Percentiles rank a stretch among this genome's conserved stretches.
Conservation (phyloP, 2,329 filamentous ascomycete genomes). For the Sarocladium strictum region DNA sequence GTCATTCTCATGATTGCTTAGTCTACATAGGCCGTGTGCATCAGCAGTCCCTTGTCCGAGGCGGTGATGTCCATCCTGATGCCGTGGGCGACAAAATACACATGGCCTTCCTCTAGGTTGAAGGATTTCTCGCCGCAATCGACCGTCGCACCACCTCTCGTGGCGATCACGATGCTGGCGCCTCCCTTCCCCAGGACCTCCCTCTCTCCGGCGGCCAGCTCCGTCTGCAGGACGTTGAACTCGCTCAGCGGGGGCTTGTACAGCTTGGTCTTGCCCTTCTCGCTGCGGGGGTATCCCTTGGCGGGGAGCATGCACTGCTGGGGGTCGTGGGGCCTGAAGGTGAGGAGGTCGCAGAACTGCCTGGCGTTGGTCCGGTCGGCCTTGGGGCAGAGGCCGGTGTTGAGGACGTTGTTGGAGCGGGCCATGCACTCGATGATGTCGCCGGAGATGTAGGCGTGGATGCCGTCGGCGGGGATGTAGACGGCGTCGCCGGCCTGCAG, state of each 20-base stretch:
- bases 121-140: slow-evolving; percentile 16
- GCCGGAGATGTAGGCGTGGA: slow-evolving; percentile 67
- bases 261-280: slow-evolving; percentile 53
- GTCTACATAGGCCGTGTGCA: slow-evolving; percentile 17
- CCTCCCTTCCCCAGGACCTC: slow-evolving; percentile 34
- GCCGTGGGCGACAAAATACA: slow-evolving; percentile 19
- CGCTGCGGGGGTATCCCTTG: slow-evolving; percentile 42
- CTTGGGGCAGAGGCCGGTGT: slow-evolving; percentile 66
- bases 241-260: slow-evolving; percentile 65
- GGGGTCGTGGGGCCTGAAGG: slow-evolving; percentile 55
- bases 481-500: slow-evolving; percentile 61
- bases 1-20: background rate
- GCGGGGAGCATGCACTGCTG: slow-evolving; percentile 50
- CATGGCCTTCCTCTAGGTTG: slow-evolving; percentile 18
- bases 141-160: slow-evolving; percentile 16
- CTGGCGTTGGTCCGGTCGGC: slow-evolving; percentile 59
- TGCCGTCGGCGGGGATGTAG: slow-evolving; percentile 67
- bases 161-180: slow-evolving; percentile 16
- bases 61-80: slow-evolving; percentile 17
- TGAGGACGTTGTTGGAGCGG: slow-evolving; percentile 67
- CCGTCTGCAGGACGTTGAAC: slow-evolving; percentile 61
- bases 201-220: slow-evolving; percentile 48
- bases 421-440: slow-evolving; percentile 79
- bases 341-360: slow-evolving; percentile 56
- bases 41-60: slow-evolving; percentile 14